Evolutionary conservation across 805 yeast species (phyloP).

Genomic region (Torulaspora maleeae): DNA sequence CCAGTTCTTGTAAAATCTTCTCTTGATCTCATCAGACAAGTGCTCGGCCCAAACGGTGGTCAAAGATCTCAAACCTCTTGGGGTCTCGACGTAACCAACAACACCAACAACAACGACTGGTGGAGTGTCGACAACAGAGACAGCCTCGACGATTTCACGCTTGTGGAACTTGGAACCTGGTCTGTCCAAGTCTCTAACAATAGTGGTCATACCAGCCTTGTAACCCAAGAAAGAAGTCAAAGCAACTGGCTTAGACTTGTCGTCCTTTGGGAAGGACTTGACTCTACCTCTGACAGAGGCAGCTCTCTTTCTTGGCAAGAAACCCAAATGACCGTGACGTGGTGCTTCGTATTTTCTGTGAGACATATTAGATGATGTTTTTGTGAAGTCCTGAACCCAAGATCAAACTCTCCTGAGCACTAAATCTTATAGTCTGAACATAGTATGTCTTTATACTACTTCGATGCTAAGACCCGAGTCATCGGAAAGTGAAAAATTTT

Average conservation of each 20-base stretch:
- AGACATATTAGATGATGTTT: conserved; percentile 57
- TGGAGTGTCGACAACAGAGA: conserved; percentile 98
- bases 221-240: conserved; percentile 99
- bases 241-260: conserved; percentile 95
- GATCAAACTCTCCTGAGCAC: not conserved
- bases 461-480: not conserved
- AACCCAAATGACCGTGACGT: conserved; percentile 99
- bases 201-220: conserved; percentile 99
- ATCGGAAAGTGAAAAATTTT: conserved; percentile 5
- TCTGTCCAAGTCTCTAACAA: conserved; percentile 99
- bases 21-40: conserved; percentile 97
- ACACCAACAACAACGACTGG: conserved; percentile 99
- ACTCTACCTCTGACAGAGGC: conserved; percentile 97
- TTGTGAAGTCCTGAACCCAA: not conserved
- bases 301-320: conserved; percentile 99
- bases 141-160: conserved; percentile 99
- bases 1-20: conserved; percentile 99
- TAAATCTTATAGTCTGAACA: not conserved
- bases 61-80: conserved; percentile 99
- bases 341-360: conserved; percentile 99
- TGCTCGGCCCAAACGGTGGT: conserved; percentile 99
- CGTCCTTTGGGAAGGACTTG: conserved; percentile 99
- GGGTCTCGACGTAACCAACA: conserved; percentile 99
- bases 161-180: conserved; percentile 99
- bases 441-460: conserved; percentile 2